Evolutionary conservation across 2,329 filamentous ascomycete genomes (phyloP).

Genomic region (Colletotrichum sp.): DNA sequence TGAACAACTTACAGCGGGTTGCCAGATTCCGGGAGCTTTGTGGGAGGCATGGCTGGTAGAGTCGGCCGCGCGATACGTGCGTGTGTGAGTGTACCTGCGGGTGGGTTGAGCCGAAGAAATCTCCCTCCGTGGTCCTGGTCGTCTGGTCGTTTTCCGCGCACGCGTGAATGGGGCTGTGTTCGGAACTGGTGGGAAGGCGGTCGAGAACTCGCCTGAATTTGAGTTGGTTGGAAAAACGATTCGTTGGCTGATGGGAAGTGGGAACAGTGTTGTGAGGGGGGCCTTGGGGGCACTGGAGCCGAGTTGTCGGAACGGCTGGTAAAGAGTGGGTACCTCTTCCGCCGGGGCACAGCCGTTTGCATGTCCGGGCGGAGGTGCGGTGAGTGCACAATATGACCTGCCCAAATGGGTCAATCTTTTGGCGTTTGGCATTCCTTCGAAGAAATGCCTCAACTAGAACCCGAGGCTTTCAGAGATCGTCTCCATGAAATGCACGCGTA

Average conservation of each 20-base stretch:
- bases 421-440: neutral
- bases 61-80: neutral
- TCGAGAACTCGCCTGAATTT: neutral
- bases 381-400: neutral
- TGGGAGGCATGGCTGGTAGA: constrained; percentile 43
- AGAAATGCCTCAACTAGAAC: neutral
- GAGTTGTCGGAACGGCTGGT: constrained; percentile 8
- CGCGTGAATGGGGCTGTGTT: constrained; percentile 1
- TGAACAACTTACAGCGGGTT: constrained; percentile 48
- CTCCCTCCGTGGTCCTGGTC: neutral
- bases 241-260: neutral
- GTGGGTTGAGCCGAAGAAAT: neutral
- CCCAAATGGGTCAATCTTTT: neutral
- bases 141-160: neutral
- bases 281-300: neutral
- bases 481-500: neutral
- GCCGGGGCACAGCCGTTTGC: neutral
- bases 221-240: neutral
- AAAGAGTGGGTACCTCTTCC: neutral
- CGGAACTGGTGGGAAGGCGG: neutral
- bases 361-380: neutral
- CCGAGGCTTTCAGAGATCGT: neutral
- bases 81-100: neutral
- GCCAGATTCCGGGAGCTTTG: constrained; percentile 49
- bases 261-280: neutral